Evolutionary conservation across 495 filamentous ascomycete genomes (phyloP).

Genomic region (Aspergillus olivimuriae): DNA sequence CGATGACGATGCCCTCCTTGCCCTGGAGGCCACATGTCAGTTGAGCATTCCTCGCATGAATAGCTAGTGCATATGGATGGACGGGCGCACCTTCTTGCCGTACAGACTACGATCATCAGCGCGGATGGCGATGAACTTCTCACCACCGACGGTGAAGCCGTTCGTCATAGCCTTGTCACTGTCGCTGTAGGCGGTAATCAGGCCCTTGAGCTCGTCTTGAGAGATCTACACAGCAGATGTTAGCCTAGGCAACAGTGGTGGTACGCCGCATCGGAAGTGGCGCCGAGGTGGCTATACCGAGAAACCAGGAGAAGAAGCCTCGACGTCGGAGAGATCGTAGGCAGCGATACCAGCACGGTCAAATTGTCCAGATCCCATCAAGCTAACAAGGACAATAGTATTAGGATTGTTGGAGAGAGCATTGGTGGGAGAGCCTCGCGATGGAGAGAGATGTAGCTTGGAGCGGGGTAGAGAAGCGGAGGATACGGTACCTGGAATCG

Average conservation of each 20-base stretch:
- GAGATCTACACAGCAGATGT: conserved; percentile 26
- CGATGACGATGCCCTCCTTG: conserved; percentile 69
- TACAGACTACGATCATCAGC: conserved; percentile 75
- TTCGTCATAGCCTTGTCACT: conserved; percentile 22
- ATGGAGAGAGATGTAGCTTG: conserved; percentile 7
- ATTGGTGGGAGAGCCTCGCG: conserved; percentile 5
- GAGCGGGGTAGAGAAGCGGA: conserved; percentile 12
- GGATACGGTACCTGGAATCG: conserved; percentile 53
- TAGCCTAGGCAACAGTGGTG: conserved; percentile 6
- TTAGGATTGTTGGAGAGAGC: too few relatives aligned
- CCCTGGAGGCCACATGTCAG: conserved; percentile 46
- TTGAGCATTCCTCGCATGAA: too few relatives aligned
- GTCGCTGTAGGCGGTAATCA: conserved; percentile 28
- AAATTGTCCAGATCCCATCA: conserved; percentile 76
- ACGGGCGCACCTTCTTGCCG: conserved; percentile 65
- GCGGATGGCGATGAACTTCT: conserved; percentile 66
- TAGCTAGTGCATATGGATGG: conserved; percentile 1
- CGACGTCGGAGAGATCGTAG: conserved; percentile 70
- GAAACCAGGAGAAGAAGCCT: conserved; percentile 70
- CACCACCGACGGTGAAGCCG: conserved; percentile 66
- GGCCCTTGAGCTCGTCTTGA: conserved; percentile 31
- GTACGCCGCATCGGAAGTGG: conserved; percentile 5
- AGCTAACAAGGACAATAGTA: too few relatives aligned
- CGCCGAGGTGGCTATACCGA: conserved; percentile 46
- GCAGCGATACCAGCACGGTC: conserved; percentile 87